A percentile compares a stretch with the other conserved stretches of the same genome.
Conservation (phyloP, 805 yeast species). For the Blastobotrys parvus region DNA sequence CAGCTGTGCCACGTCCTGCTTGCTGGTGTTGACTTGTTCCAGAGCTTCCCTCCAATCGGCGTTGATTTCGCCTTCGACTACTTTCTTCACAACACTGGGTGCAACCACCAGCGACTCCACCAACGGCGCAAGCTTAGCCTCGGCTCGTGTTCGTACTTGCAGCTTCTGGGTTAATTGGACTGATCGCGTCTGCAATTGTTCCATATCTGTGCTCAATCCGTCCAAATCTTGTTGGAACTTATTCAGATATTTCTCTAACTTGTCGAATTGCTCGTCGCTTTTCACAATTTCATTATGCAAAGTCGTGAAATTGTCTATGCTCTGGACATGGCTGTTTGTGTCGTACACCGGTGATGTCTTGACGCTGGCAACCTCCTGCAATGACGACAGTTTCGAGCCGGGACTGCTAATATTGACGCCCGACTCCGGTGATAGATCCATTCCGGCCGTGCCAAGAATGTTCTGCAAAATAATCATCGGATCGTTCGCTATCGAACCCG, state of each 20-base stretch:
- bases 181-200: slow-evolving; percentile 48
- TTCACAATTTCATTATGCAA: neutral
- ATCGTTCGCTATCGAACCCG: neutral
- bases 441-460: neutral
- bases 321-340: neutral
- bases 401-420: neutral
- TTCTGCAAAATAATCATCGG: neutral
- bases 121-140: slow-evolving; percentile 57
- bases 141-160: slow-evolving; percentile 39
- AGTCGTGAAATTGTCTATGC: neutral
- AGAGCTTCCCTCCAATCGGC: slow-evolving; percentile 46
- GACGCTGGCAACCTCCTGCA: neutral
- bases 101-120: slow-evolving; percentile 70
- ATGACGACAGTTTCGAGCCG: neutral
- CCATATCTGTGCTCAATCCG: slow-evolving; percentile 52
- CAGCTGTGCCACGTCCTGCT: neutral
- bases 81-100: slow-evolving; percentile 53
- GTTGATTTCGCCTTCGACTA: slow-evolving; percentile 50
- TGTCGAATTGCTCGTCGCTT: slow-evolving; percentile 28
- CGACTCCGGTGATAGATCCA: neutral
- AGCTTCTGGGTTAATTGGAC: slow-evolving; percentile 40
- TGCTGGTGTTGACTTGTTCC: slow-evolving; percentile 1
- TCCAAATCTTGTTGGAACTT: slow-evolving; percentile 52
- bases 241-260: slow-evolving; percentile 45
- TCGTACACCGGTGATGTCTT: neutral